phyloP scores from a whole-genome alignment of 345 rosid genomes.

The Xanthoceras sorbifolium region DNA sequence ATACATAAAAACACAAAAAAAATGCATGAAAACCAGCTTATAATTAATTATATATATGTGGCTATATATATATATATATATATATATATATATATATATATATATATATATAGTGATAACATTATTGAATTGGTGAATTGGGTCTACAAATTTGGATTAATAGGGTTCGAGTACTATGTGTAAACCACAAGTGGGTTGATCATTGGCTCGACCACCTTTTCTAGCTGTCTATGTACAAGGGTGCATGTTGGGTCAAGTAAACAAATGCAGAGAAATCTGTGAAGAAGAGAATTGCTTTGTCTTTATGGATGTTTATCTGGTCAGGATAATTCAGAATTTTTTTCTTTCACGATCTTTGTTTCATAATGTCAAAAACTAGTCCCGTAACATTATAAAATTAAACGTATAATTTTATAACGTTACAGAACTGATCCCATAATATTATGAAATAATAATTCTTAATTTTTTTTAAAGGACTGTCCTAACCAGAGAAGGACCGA shows the following conservation, averaged over 20 bases:
- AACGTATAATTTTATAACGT: no score
- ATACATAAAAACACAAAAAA: neutral
- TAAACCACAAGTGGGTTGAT: slow-evolving; percentile 28
- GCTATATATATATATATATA: no score
- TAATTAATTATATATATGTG: slow-evolving; percentile 6
- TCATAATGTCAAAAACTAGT: no score
- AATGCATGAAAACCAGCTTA: neutral
- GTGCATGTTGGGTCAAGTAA: slow-evolving; percentile 31
- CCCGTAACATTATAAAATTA: no score
- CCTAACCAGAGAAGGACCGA: no score
- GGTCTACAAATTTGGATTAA: slow-evolving; percentile 25
- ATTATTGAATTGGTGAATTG: neutral
- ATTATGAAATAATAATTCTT: no score
- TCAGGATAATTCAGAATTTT: no score
- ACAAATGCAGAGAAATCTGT: neutral
- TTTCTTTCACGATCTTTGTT: no score
- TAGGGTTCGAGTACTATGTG: slow-evolving; percentile 16
- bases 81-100: no score
- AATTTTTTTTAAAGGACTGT: no score
- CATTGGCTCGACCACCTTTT: slow-evolving; percentile 28
- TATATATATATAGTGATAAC: neutral
- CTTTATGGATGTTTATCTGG: neutral
- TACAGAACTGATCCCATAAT: no score
- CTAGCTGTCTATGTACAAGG: slow-evolving; percentile 30
- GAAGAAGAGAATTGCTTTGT: slow-evolving; percentile 10